Evolutionary conservation across 768 basidiomycete species (phyloP), one percentile per base, ranked within the genome.

Genomic region (Rhizopogon sp.): DNA sequence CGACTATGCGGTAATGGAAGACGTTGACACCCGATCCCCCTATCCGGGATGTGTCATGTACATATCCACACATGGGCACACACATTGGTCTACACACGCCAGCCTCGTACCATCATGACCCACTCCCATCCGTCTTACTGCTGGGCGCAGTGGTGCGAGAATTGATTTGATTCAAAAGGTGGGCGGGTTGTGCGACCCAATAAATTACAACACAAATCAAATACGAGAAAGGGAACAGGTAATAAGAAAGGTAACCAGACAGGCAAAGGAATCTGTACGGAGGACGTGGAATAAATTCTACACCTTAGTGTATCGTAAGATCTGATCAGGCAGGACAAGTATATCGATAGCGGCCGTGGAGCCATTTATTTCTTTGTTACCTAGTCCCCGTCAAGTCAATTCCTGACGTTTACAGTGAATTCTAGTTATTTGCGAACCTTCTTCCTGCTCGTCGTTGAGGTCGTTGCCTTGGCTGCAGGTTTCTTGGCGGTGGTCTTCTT

Each of bases 401-500:
- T 61, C 60, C 58, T 33, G 53, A 43, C 53, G 43, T 45, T 45
- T 49, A 57, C 51, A 54, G 46, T 3, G 25, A 17, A 25, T 31
- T 31, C 6, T 14, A 22, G 10, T 35, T 22, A 40, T 28, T 8
- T 28, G 25, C 55, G 16, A 16, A 56, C 56, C 56, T 56, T 66
- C 39, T 60, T 69, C 70, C 50, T 71, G 29, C 53, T 51, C 5
- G 57, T 58, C 29, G 58, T 47, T 14, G 50, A 28, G 10, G 57
- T 9, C 8, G 56, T 37, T 31, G n/a, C 25, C 25, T 43, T 54
- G 16, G 39, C 10, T 17, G 71, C 28, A 6, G 66, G 56, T 35
- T 62, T 67, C 64, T 57, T 73, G 67, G 57, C 39, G 42, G 67
- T 55, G 22, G 64, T 61, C 64, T 69, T 76, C 72, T 70, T 75